Evolutionary conservation across 495 filamentous ascomycete genomes (phyloP).

Genomic region (Hypomontagnella submonticulosa): DNA sequence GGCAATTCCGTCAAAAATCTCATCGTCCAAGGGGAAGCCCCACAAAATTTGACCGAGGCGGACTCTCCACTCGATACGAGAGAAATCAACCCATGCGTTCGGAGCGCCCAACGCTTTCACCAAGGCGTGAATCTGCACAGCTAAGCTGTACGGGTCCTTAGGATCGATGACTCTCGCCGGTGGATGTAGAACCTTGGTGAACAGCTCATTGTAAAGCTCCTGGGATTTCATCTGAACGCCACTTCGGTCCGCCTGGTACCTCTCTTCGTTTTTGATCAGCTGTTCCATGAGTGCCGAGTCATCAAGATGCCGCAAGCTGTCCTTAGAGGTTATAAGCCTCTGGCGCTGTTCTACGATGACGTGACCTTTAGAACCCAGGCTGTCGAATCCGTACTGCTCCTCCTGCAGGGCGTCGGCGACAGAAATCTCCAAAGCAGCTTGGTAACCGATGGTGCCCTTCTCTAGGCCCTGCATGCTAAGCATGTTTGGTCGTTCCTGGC

Average conservation of each 20-base stretch:
- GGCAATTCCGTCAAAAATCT: slow-evolving; percentile 58
- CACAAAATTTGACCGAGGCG: slow-evolving; percentile 84
- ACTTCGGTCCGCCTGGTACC: slow-evolving; percentile 56
- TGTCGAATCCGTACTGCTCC: slow-evolving; percentile 61
- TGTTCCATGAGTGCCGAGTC: slow-evolving; percentile 63
- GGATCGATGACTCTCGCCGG: slow-evolving; percentile 67
- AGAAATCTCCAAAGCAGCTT: slow-evolving; percentile 74
- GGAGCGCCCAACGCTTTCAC: slow-evolving; percentile 65
- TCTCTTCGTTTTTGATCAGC: slow-evolving; percentile 59
- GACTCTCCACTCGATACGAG: slow-evolving; percentile 81
- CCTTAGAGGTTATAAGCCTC: slow-evolving; percentile 60
- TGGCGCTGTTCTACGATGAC: slow-evolving; percentile 60
- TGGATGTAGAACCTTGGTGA: slow-evolving; percentile 67
- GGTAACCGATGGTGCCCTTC: slow-evolving; percentile 78
- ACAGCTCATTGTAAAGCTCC: slow-evolving; percentile 69
- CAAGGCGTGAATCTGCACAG: slow-evolving; percentile 67
- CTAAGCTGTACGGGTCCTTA: slow-evolving; percentile 67
- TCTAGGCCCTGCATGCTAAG: slow-evolving; percentile 77
- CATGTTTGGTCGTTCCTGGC: slow-evolving; percentile 77
- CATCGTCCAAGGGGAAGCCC: slow-evolving; percentile 67
- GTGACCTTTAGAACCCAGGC: slow-evolving; percentile 52
- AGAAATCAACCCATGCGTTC: slow-evolving; percentile 81
- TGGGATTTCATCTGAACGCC: slow-evolving; percentile 50
- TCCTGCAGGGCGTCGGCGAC: slow-evolving; percentile 70
- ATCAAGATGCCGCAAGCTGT: slow-evolving; percentile 63